Conservation (phyloP, 2,329 filamentous ascomycete genomes). For the Cladophialophora carrionii region DNA sequence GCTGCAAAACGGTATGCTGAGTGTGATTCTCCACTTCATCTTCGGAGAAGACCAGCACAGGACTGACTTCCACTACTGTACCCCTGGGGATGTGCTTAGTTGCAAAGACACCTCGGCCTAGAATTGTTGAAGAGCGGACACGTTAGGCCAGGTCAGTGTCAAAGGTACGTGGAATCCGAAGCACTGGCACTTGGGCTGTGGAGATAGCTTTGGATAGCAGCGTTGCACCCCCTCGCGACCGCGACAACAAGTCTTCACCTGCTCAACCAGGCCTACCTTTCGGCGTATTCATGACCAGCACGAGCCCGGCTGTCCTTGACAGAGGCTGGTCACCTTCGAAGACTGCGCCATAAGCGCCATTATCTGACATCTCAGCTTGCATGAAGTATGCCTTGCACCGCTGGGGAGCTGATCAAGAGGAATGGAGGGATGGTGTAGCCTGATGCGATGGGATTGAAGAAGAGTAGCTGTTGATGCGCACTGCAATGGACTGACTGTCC, state of each 20-base stretch:
- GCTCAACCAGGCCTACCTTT: slow-evolving; percentile 33
- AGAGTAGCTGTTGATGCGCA: neutral
- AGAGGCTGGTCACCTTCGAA: slow-evolving; percentile 30
- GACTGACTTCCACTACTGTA: slow-evolving; percentile 39
- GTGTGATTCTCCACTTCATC: slow-evolving; percentile 53
- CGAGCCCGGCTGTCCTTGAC: slow-evolving; percentile 31
- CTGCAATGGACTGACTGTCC: neutral
- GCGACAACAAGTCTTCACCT: neutral
- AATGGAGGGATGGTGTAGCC: neutral
- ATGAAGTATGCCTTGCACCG: neutral
- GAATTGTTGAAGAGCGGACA: neutral
- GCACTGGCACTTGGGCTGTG: neutral
- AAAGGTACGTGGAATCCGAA: neutral
- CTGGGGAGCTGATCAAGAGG: neutral
- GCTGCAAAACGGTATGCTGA: slow-evolving; percentile 53
- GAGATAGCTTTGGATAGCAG: neutral
- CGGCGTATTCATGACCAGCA: slow-evolving; percentile 37
- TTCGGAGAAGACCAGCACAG: slow-evolving; percentile 48
- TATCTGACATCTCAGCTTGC: slow-evolving; percentile 26
- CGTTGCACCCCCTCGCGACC: neutral
- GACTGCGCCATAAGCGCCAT: slow-evolving; percentile 25
- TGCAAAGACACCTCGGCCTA: slow-evolving; percentile 41
- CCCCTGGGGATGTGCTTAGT: slow-evolving; percentile 35
- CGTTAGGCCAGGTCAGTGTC: slow-evolving; percentile 13
- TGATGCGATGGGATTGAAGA: neutral